Evolutionary conservation across 371 early-diverging fungal species (phyloP), one percentile per base, ranked within the genome.

Genomic region (Saksenaea oblongispora): DNA sequence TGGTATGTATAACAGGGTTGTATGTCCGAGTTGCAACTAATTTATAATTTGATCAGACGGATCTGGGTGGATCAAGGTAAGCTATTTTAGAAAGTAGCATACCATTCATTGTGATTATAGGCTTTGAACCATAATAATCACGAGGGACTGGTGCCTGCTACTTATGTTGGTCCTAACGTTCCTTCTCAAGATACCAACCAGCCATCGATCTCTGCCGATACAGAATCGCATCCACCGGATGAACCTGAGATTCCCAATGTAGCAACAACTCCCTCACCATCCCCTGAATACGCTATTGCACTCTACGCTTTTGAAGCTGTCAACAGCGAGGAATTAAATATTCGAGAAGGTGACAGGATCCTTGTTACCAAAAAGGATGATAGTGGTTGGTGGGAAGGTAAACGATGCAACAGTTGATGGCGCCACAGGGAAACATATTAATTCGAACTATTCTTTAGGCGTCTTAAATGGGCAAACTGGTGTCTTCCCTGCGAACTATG

Each of bases 401-500:
- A 61, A 11, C 10, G 24, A 17, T 47, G 28, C 53, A 27, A 56
- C n/a, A n/a, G n/a, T n/a, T n/a, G n/a, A n/a, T n/a, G n/a, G n/a
- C n/a, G n/a, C n/a, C n/a, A n/a, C n/a, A n/a, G n/a, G n/a, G n/a
- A n/a, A n/a, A n/a, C 17, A 28, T 67, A n/a, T 53, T 47, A 2
- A 31, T 15, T 18, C 47, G 13, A 34, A 15, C 10, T 56, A 34
- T 59, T n/a, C n/a, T n/a, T n/a, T 73, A 83, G 91, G 91, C 17
- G 78, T 76, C 56, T 60, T 93, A 27, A 72, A 87, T 61, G 92
- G 91, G 13, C 62, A 72, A 7, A 76, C 78, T 10, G 97, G 96
- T 0, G 83, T 89, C 17, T 89, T 97, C 59, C 97, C 97, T 8
- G 86, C 88, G 2, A 90, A 85, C 62, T 96, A 95, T 75, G 93